Base-by-base conservation (phyloP, 352 stramenopile species). In the Pythium brachiatum region DNA sequence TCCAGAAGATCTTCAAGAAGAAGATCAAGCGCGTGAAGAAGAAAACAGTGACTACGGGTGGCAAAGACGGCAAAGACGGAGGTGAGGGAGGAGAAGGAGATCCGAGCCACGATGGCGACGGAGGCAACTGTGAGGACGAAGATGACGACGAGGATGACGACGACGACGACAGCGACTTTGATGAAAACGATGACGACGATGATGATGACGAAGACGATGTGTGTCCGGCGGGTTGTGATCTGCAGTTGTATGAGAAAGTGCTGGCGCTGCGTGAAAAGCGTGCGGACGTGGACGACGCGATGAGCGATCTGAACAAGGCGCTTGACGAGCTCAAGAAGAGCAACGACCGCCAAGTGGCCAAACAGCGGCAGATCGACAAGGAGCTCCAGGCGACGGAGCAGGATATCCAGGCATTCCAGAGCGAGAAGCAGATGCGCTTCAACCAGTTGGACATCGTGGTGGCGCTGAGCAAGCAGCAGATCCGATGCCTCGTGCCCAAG, bases 1-100 rank as follows among this genome's bases (percentile, higher is more conserved):
- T 98, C 25, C 81, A 94, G 32, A 96, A 97, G 74, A 89, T 98
- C 27, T 98, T 97, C 68, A 88, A 86, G 53, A 87, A 92, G 53
- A 96, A 96, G 55, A 90, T 98, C 56, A 98, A 98, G 60, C 75
- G 93, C 7, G 63, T 75, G 2, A 98, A 98, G 75, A 94, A 95
- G 68, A 83, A 86, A 41, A 62, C 58, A 3, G n/a, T 25, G 3
- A 52, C 31, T 0, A 52, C 34, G 27, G 68, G 70, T 25, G 72
- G 68, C 3, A 80, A 79, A 23, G 75, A 81, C 12, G 64, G 69
- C 9, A 57, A 54, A 31, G 74, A 74, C 54, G 66, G 62, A 44
- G 69, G 57, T 20, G 68, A 65, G 7, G 64, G 72, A 12, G 66
- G 70, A 26, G 66, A 57, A 20, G 64, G 60, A 53, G 76, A 73